Base-by-base conservation (phyloP, 305 asterid species). In the Rubia balearica region DNA sequence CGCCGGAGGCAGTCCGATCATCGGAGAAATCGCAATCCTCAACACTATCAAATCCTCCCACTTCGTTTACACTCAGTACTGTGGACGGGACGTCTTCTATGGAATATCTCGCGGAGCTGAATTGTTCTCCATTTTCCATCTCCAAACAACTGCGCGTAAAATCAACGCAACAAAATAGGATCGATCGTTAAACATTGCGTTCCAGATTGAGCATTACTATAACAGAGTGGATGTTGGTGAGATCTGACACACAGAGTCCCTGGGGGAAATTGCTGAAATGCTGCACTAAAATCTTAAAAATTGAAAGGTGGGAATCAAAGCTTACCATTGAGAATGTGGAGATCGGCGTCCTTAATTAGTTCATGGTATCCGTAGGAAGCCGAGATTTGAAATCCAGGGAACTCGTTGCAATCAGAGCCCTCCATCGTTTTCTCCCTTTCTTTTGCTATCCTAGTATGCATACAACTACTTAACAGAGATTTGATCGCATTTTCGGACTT, bases 1-100 rank as follows among this genome's bases (percentile, higher is more conserved):
- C 16, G 9, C 9, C 21, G 22, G 22, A 40, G 8, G 36, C 65
- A 49, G 46, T 67, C 2, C 70, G 69, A 66, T 21, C 68, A 51
- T 67, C 77, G 64, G 46, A 46, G 13, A 48, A 41, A 65, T 10
- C 42, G 8, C n/a, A n/a, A 49, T 55, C 77, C 21, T 36, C 19
- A 49, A 69, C 9, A 67, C 68, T 78, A 71, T 85, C 91, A 67
- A 86, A 87, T 33, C 85, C 94, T 19, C 76, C 78, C 24, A 83
- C 85, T 75, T 83, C 84, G 70, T 78, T 62, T 13, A 81, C 79
- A 67, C 71, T n/a, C 40, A 86, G 84, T 80, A 86, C 81, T 67
- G 85, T 75, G 3, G 89, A 77, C 21, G 94, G 96, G 59, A 84
- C 61, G 12, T 22, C 72, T 61, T 82, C 81, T 7, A 67, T 40